Percentiles rank a stretch among this genome's conserved stretches.
Conservation (phyloP, 257 asterid species). For the Scutellaria galericulata region DNA sequence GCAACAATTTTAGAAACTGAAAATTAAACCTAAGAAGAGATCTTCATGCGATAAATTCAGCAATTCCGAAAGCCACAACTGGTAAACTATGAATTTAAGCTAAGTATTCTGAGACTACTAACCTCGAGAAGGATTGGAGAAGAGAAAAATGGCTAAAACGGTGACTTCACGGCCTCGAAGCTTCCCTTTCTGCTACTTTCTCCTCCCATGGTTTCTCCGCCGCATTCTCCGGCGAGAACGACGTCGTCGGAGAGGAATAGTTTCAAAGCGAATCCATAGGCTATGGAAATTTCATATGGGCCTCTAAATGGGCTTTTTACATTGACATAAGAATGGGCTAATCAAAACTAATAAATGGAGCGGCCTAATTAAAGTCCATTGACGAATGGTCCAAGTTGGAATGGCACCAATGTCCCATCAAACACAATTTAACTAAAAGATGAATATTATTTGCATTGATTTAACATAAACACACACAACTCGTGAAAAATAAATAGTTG, state of each 20-base stretch:
- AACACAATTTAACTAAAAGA: not conserved
- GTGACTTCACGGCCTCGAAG: slow-evolving; percentile 98
- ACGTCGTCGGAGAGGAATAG: slow-evolving; percentile 29
- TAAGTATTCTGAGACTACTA: not conserved
- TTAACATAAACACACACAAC: too few species aligned
- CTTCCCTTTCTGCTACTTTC: slow-evolving; percentile 78
- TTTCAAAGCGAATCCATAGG: slow-evolving; percentile 41
- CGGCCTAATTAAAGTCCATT: not conserved
- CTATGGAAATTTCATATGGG: not conserved
- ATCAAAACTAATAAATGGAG: too few species aligned
- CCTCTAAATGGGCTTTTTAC: not conserved
- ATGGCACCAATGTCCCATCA: not conserved
- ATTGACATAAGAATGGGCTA: slow-evolving; percentile 12
- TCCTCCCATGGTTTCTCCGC: slow-evolving; percentile 55
- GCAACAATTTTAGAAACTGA: slow-evolving; percentile 10
- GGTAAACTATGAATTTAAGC: not conserved
- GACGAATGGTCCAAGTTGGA: not conserved
- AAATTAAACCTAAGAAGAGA: slow-evolving; percentile 72
- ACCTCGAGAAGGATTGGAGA: slow-evolving; percentile 75
- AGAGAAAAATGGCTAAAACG: slow-evolving; percentile 86
- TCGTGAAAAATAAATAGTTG: too few species aligned
- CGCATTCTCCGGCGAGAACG: slow-evolving; percentile 23
- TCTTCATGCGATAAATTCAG: slow-evolving; percentile 87
- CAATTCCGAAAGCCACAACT: slow-evolving; percentile 29
- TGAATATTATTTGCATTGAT: too few species aligned